Evolutionary conservation across 768 basidiomycete genomes (phyloP).

Genomic region (Naganishia randhawae): DNA sequence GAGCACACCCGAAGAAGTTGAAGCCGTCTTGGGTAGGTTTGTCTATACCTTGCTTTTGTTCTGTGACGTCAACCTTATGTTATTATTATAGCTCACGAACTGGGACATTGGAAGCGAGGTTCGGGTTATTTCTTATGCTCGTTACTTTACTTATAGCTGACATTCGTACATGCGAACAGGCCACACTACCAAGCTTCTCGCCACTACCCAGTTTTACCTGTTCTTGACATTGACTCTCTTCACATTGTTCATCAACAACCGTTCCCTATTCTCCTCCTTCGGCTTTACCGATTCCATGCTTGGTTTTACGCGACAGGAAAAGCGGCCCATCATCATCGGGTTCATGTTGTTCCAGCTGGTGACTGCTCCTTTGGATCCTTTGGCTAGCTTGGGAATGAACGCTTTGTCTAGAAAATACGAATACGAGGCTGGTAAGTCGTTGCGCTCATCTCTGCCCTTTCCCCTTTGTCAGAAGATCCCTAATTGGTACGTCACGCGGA

Average conservation of each 20-base stretch:
- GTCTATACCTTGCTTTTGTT: slow-evolving; percentile 23
- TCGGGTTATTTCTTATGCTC: slow-evolving; percentile 1
- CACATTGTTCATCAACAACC: slow-evolving; percentile 51
- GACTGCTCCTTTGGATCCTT: slow-evolving; percentile 49
- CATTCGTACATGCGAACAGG: slow-evolving; percentile 38
- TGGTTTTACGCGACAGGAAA: slow-evolving; percentile 6
- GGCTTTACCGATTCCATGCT: slow-evolving; percentile 44
- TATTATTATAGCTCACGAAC: slow-evolving; percentile 68
- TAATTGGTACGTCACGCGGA: slow-evolving; percentile 36
- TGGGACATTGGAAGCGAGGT: slow-evolving; percentile 89
- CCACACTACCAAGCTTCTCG: slow-evolving; percentile 84
- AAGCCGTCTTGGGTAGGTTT: slow-evolving; percentile 74
- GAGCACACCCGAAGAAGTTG: slow-evolving; percentile 83
- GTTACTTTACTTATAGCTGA: not conserved
- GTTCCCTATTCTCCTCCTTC: slow-evolving; percentile 47
- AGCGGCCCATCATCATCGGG: slow-evolving; percentile 50
- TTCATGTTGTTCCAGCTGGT: slow-evolving; percentile 51
- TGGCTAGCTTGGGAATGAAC: slow-evolving; percentile 60
- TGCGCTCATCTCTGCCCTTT: not conserved
- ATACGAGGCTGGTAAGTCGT: slow-evolving; percentile 86
- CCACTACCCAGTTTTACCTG: slow-evolving; percentile 80
- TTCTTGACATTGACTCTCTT: slow-evolving; percentile 62
- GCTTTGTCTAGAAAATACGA: slow-evolving; percentile 80
- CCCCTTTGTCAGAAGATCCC: not conserved
- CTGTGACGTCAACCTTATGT: not conserved